Evolutionary conservation across 2,329 filamentous ascomycete species (phyloP), one percentile per base, ranked within the genome.

Genomic region (Lecanicillium sp.): DNA sequence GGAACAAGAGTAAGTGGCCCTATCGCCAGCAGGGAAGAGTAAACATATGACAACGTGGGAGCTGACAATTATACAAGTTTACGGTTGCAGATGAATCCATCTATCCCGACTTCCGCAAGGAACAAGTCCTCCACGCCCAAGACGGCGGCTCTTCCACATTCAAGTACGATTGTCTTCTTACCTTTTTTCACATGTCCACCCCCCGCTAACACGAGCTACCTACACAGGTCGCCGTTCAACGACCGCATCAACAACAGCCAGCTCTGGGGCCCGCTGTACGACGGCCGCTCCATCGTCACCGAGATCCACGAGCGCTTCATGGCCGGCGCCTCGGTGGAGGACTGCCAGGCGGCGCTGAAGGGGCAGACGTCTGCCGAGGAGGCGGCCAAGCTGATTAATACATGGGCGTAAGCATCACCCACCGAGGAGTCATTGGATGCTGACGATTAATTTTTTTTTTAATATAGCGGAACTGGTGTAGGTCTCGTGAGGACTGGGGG

Each of bases 91-190:
- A 60, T 3, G 73, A 77, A 55, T 71, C 71, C 11, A 54, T 55
- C n/a, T 67, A 69, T 1, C 63, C 70, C 2, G 63, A 69, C 3
- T 60, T 58, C 38, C 61, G 65, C 29, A 73, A 72, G 54, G 58
- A 70, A 40, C 52, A 65, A 12, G 57, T 76, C 24, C 55, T 75
- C 15, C 55, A 65, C 27, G 61, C 70, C 12, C 57, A 50, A 3
- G 73, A 77, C 51, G 73, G 73, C 3, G 73, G 65, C 5, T 49
- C 61, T 12, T 62, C 67, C 3, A 77, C 73, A 0, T 56, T 72
- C 48, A 77, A 77, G 68, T 74, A 57, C 24, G 55, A 49, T 4
- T 29, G 7, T 29, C 12, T 29, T 29, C 26, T 29, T 29, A 29
- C 26, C 12, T 12, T 7, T 29, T 7, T n/a, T 10, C 9, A 6